Percentiles rank a stretch among this genome's conserved stretches.
Evolutionary conservation across 805 yeast species (phyloP).

Genomic region (Yamadazyma nakazawae): DNA sequence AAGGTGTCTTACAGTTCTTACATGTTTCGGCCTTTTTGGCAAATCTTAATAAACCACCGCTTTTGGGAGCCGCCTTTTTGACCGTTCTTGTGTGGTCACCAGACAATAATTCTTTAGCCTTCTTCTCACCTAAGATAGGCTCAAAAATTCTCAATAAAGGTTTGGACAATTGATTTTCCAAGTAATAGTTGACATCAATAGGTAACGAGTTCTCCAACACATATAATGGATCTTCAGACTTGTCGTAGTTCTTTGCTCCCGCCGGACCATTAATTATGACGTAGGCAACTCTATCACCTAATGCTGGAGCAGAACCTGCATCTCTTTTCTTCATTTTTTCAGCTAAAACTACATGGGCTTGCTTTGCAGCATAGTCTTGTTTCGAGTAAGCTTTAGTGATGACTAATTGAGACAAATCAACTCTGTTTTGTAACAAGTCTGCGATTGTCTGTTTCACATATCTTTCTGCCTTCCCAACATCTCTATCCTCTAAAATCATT

Average conservation of each 20-base stretch:
- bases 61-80: constrained; percentile 66
- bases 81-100: constrained; percentile 85
- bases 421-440: constrained; percentile 82
- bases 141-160: constrained; percentile 92
- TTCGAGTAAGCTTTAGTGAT: constrained; percentile 89
- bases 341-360: constrained; percentile 95
- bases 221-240: constrained; percentile 94
- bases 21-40: constrained; percentile 87
- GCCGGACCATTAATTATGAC: constrained; percentile 73
- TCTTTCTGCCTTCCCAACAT: constrained; percentile 78
- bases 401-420: constrained; percentile 89
- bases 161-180: constrained; percentile 88
- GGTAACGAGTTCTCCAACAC: constrained; percentile 91
- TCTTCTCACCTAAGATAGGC: constrained; percentile 86
- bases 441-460: constrained; percentile 87
- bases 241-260: constrained; percentile 85
- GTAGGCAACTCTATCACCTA: constrained; percentile 98
- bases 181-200: constrained; percentile 89
- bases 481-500: constrained; percentile 79
- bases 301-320: constrained; percentile 93
- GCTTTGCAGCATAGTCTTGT: constrained; percentile 91
- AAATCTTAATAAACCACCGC: constrained; percentile 88
- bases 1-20: constrained; percentile 82
- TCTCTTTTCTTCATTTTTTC: constrained; percentile 96
- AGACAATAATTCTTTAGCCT: constrained; percentile 73